These are phyloP conservation scores for Sphaerulina musiva DNA, from an alignment of 2,329 filamentous ascomycete species.

Conservation along the genomic window DNA sequence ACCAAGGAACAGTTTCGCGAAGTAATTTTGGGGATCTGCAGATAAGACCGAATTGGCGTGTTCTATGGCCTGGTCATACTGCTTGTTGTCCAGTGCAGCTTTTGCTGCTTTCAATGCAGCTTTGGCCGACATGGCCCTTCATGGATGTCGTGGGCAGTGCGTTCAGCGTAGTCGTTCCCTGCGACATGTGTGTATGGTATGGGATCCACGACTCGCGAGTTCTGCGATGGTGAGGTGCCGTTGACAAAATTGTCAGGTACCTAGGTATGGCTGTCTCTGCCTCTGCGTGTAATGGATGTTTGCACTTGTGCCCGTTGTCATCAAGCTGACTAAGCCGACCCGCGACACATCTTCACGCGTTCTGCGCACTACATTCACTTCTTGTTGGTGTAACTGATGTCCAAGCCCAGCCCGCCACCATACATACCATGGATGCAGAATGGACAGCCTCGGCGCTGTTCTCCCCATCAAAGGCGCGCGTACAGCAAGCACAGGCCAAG, in stretches of 20 bases:
- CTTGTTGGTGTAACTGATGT: no score
- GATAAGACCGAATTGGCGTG: constrained; percentile 64
- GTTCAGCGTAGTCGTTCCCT: background rate
- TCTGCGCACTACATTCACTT: background rate
- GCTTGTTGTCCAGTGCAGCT: constrained; percentile 66
- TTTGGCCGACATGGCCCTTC: constrained; percentile 37
- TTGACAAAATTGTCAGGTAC: background rate
- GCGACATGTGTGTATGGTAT: background rate
- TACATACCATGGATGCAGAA: constrained; percentile 23
- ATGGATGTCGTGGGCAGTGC: constrained; percentile 1
- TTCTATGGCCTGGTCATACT: constrained; percentile 68
- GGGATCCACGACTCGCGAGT: background rate
- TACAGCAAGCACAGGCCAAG: constrained; percentile 73
- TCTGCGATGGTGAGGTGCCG: background rate
- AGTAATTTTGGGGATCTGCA: constrained; percentile 71
- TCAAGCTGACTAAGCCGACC: background rate
- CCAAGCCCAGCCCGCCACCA: no score
- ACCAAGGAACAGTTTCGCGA: constrained; percentile 81
- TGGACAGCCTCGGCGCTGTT: constrained; percentile 44
- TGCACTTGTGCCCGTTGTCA: background rate
- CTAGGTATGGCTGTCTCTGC: background rate
- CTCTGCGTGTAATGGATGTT: background rate
- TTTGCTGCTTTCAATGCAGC: constrained; percentile 70
- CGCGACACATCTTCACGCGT: background rate
- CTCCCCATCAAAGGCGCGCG: constrained; percentile 60